Percentiles rank a stretch among this genome's conserved stretches.
Evolutionary conservation across 108 stramenopile genomes (phyloP).

Genomic region (Cyclotella choctawhatcheeana): DNA sequence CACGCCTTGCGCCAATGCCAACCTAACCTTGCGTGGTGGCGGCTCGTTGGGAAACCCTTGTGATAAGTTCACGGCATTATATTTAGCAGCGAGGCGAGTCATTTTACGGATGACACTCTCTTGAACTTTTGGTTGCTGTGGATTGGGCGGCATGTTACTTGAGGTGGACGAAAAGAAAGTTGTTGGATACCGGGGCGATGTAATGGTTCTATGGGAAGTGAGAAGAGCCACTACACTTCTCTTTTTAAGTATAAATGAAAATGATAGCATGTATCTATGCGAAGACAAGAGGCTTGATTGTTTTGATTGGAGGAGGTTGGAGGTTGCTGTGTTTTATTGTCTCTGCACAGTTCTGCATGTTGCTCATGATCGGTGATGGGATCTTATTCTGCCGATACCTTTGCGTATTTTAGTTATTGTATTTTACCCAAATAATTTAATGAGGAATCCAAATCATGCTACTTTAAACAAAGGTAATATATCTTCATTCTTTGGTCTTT

Average conservation of each 20-base stretch:
- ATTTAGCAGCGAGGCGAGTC: constrained; percentile 68
- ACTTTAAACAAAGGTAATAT: no score
- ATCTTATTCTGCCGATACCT: no score
- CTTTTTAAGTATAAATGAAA: neutral
- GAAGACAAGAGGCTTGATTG: no score
- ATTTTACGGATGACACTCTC: constrained; percentile 76
- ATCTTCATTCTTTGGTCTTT: no score
- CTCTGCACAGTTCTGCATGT: no score
- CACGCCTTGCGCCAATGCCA: constrained; percentile 64
- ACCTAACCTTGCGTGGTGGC: constrained; percentile 55
- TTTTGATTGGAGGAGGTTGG: no score
- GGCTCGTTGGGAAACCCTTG: constrained; percentile 79
- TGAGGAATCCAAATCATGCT: no score
- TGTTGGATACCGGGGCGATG: neutral
- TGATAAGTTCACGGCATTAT: constrained; percentile 65
- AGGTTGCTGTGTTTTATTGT: no score
- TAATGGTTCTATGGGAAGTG: neutral
- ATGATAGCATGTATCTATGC: no score
- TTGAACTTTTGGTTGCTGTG: constrained; percentile 33
- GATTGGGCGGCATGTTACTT: neutral
- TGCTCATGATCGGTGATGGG: no score
- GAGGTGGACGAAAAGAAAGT: neutral
- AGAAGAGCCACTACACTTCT: constrained; percentile 8
- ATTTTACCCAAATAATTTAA: no score
- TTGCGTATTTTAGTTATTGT: no score